phyloP scores from a whole-genome alignment of 1,139 yeast genomes.

The Geotrichum restrictum region DNA sequence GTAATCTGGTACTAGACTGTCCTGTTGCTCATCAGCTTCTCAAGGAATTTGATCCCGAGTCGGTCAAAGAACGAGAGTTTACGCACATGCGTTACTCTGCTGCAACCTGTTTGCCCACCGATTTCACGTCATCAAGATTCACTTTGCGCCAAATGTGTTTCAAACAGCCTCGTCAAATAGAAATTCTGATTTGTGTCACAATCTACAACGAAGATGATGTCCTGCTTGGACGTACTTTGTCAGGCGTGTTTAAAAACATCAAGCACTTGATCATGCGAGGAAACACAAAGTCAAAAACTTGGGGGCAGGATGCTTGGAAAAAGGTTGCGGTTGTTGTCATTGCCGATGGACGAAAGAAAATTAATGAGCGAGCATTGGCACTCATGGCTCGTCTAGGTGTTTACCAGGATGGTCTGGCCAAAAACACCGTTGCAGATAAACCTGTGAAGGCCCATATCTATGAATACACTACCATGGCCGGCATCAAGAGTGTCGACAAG shows the following conservation, averaged over 20 bases:
- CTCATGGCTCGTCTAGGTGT: conserved; percentile 69
- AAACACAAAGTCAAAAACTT: conserved; percentile 49
- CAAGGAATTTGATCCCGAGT: conserved; percentile 39
- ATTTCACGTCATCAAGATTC: conserved; percentile 53
- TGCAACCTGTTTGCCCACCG: conserved; percentile 73
- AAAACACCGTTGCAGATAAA: conserved; percentile 66
- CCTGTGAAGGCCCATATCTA: conserved; percentile 70
- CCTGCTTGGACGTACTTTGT: conserved; percentile 64
- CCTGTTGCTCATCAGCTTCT: conserved; percentile 54
- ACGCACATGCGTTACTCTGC: conserved; percentile 76
- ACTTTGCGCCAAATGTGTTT: conserved; percentile 66
- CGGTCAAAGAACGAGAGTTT: conserved; percentile 60
- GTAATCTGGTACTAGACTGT: conserved; percentile 74
- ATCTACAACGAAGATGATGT: conserved; percentile 80
- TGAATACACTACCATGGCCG: conserved; percentile 76
- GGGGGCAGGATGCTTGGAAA: conserved; percentile 84
- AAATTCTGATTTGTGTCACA: conserved; percentile 68
- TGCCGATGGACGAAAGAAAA: conserved; percentile 71
- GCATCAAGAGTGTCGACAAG: conserved; percentile 60
- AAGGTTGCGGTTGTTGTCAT: conserved; percentile 70
- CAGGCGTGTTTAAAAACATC: conserved; percentile 73
- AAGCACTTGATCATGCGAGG: conserved; percentile 55
- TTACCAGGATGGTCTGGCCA: conserved; percentile 80
- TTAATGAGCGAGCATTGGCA: conserved; percentile 61
- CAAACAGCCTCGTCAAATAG: conserved; percentile 64